Conservation (phyloP, 1,284 basidiomycete genomes). For the Papiliotrema flavescens region DNA sequence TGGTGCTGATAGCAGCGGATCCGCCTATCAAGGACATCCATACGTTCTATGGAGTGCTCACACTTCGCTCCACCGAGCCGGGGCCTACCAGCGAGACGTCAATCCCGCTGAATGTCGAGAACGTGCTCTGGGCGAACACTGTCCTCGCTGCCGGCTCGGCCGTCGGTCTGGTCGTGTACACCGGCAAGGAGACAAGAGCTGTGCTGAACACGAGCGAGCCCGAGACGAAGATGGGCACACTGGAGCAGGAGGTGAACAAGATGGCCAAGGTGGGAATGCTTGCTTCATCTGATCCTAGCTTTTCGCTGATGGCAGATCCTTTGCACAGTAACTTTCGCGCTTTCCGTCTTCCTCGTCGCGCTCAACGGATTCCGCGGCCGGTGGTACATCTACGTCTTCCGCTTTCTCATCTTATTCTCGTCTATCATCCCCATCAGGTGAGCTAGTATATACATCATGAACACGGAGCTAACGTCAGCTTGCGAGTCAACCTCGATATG, state of each 20-base stretch:
- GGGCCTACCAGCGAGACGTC: conserved; percentile 60
- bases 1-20: conserved; percentile 63
- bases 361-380: conserved; percentile 92
- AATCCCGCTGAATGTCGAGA: conserved; percentile 83
- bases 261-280: conserved; percentile 77
- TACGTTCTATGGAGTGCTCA: conserved; percentile 89
- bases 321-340: conserved; percentile 85
- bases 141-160: conserved; percentile 93
- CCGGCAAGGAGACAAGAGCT: conserved; percentile 88
- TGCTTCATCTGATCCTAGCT: background rate
- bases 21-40: conserved; percentile 96
- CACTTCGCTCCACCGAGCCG: conserved; percentile 56
- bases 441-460: conserved; percentile 28
- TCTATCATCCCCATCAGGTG: conserved; percentile 99
- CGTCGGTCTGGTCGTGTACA: conserved; percentile 89
- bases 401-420: conserved; percentile 96
- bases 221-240: conserved; percentile 85
- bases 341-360: conserved; percentile 88
- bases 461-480: conserved; percentile 53
- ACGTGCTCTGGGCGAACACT: conserved; percentile 95
- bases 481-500: conserved; percentile 99
- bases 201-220: conserved; percentile 99
- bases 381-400: conserved; percentile 95
- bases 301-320: conserved; percentile 63
- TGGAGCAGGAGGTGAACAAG: conserved; percentile 93